Percentiles rank a stretch among this genome's conserved stretches.
Evolutionary conservation across 148 eudicot genomes (phyloP).

Genomic region (Pouteria glomerata): DNA sequence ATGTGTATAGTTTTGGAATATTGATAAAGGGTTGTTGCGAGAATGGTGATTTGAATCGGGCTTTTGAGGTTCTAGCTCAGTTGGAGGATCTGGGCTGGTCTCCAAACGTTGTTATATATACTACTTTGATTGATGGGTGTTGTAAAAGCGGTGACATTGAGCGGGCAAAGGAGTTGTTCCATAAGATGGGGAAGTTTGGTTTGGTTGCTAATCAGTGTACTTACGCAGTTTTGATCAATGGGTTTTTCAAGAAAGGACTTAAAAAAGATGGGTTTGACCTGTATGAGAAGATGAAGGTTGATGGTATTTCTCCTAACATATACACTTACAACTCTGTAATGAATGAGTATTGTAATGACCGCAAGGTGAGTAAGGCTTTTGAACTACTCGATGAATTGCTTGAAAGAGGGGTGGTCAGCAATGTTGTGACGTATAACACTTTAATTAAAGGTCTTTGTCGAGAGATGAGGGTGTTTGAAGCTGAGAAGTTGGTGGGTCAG

Average conservation of each 20-base stretch:
- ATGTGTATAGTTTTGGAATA: slow-evolving; percentile 72
- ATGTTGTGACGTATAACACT: slow-evolving; percentile 57
- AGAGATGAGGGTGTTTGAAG: slow-evolving; percentile 35
- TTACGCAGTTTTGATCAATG: slow-evolving; percentile 57
- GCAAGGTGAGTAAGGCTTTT: slow-evolving; percentile 34
- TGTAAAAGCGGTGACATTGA: slow-evolving; percentile 56
- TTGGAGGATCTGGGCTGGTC: slow-evolving; percentile 39
- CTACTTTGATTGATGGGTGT: slow-evolving; percentile 78
- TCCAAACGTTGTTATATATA: slow-evolving; percentile 62
- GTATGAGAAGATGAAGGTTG: slow-evolving; percentile 61
- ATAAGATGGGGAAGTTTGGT: slow-evolving; percentile 51
- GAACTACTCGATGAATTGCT: slow-evolving; percentile 57
- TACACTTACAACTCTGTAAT: slow-evolving; percentile 55
- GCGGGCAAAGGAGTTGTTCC: slow-evolving; percentile 46
- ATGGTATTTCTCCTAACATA: slow-evolving; percentile 50
- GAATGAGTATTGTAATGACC: slow-evolving; percentile 46
- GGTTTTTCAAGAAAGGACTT: slow-evolving; percentile 49
- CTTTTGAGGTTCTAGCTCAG: slow-evolving; percentile 40
- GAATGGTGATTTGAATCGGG: slow-evolving; percentile 41
- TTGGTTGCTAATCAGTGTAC: slow-evolving; percentile 63
- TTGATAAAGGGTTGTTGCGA: slow-evolving; percentile 67
- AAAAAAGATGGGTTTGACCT: slow-evolving; percentile 55
- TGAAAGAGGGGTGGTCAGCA: slow-evolving; percentile 43
- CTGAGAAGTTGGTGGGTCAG: slow-evolving; percentile 36
- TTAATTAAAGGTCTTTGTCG: slow-evolving; percentile 50